Base-by-base conservation (phyloP, 768 basidiomycete genomes). In the Paxillus rubicundulus region DNA sequence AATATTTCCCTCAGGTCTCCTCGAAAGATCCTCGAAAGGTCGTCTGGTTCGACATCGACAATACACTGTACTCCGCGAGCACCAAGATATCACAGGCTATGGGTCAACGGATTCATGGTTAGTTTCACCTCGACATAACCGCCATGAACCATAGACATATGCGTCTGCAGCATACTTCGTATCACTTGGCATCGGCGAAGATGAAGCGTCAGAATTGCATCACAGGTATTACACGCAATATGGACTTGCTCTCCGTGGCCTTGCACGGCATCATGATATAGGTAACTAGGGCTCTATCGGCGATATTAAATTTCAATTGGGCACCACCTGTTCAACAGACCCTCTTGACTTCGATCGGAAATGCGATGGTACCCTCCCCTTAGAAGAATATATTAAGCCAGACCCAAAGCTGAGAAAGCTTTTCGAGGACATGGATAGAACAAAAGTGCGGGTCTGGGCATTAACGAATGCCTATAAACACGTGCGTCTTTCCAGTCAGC, bases 41-140 rank as follows among this genome's bases (percentile, higher is more conserved):
- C 45, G 76, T 90, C 46, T 92, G 85, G 81, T 82, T 93, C 54
- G 91, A 92, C 63, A 89, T 93, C 53, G 92, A 93, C 69, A 92
- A 94, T 61, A 92, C 90, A 3, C 77, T 94, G 14, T 94, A 93
- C 67, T 88, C 89, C 8, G 82, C 87, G 1, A 85, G 79, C 59
- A 75, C 83, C 17, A 82, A 77, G 66, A 89, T 93, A 47, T 83
- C 85, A 4, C 81, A 87, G 55, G 84, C 80, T 16, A 92, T 94
- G 92, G 84, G 85, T 12, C 69, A 83, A 54, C 80, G 82, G 47
- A 92, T 92, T 46, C 89, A 91, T 61, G 82, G 91, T 86, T 59
- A 43, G 73, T 55, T 56, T 28, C 5, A 0, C 36, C 36, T 28
- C 44, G 32, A 20, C 2, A 42, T 46, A 5, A 5, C 16, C 20